Base-by-base conservation (phyloP, 208 protist species). In the Willaertia magna region DNA sequence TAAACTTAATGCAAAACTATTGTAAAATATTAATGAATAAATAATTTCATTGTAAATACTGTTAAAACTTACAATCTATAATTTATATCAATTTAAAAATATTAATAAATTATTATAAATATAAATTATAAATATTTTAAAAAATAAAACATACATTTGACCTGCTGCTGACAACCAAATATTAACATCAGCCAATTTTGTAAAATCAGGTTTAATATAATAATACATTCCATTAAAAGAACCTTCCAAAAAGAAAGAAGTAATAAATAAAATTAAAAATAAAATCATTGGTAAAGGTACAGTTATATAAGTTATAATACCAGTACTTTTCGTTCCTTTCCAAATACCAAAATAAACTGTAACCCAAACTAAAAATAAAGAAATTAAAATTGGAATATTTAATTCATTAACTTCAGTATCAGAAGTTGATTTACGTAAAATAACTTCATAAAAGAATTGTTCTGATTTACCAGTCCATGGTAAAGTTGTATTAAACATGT, bases 141-240 rank as follows among this genome's bases (percentile, higher is more conserved):
- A n/a, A n/a, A n/a, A n/a, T n/a, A n/a, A n/a, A n/a, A n/a, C n/a
- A n/a, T 59, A 83, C 12, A 83, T 40, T 47, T 83, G 78, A 55
- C 78, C 78, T 20, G 46, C 46, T 55, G 78, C 78, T 39, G 78
- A 9, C 0, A 83, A 40, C 78, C 78, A 83, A 43, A 83, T 83
- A 1, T 42, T 14, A n/a, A 42, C n/a, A 26, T 51, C 42, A 1
- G 16, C 3, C 0, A 83, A 26, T n/a, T 43, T n/a, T 20, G 30
- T 43, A 42, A 83, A 83, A 55, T 83, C 78, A 39, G 78, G 78
- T n/a, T 83, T 43, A 0, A 83, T n/a, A 55, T 49, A 83, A 52
- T 83, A 83, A 14, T 18, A 39, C 12, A 83, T 83, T 40, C 78
- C 78, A 7, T 9, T 16, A 0, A 30, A 39, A 2, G 46, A 12